Base-by-base conservation (phyloP, 805 yeast genomes). In the Saccharomycopsis fermentans region DNA sequence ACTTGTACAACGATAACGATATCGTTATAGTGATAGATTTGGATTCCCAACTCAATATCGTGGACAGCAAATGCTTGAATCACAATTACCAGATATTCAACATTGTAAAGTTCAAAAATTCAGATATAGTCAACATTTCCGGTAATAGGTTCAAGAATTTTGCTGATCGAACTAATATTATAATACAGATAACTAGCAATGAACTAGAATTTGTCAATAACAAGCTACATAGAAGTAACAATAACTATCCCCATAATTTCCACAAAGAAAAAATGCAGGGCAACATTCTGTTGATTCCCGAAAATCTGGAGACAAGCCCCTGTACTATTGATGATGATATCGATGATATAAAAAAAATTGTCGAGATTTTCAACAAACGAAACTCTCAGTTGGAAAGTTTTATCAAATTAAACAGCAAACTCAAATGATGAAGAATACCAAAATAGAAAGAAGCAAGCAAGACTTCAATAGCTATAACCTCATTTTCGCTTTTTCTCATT, bases 341-440 rank as follows among this genome's bases (percentile, higher is more conserved):
- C 11, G 58, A 58, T 29, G 47, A 58, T 12, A 58, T 61, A 17
- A 36, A 58, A 19, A 54, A 55, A 14, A 34, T 61, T 36, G 63
- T 61, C 6, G 37, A 51, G 19, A 34, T 61, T 12, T 61, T 61
- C 52, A 61, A 61, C 27, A 40, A 54, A 19, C 37, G 63, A 27
- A 61, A 61, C 26, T 39, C 54, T 16, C 63, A 61, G 54, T 39
- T 61, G 21, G 63, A 58, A 58, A 43, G 52, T 14, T 58, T 61
- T 55, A 54, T 61, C 27, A 55, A 35, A 54, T 58, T 21, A 55
- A 62, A 27, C 56, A 52, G 50, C n/a, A 19, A 43, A 11, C 5
- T 11, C 26, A 19, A 21, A 43, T 43, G 14, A 40, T n/a, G n/a
- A 19, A 11, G 24, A 17, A 19, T 40, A 24, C 12, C n/a, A n/a